A percentile compares a stretch with the other conserved stretches of the same genome.
phyloP scores from a whole-genome alignment of 257 asterid genomes.

The Leptodermis oblonga region DNA sequence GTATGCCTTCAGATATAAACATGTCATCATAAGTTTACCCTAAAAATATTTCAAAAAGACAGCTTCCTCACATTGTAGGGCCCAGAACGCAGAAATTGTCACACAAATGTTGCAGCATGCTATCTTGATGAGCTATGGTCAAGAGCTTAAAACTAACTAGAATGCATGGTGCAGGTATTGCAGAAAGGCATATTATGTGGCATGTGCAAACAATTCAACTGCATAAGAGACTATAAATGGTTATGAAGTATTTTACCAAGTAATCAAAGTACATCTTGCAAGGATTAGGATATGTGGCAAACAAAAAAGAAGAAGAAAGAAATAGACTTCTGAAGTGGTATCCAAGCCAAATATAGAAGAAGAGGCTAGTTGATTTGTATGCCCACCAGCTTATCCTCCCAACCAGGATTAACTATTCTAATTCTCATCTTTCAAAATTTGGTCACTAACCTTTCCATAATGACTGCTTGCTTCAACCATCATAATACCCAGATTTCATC shows the following conservation, averaged over 20 bases:
- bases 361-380: too few relatives aligned
- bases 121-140: neutral
- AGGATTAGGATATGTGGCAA: neutral
- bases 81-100: neutral
- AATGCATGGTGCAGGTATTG: neutral
- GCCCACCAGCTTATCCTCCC: neutral
- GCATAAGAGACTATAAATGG: neutral
- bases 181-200: neutral
- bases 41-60: neutral
- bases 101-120: neutral
- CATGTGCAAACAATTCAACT: neutral
- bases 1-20: slow-evolving; percentile 1
- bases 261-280: neutral
- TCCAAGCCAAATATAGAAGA: neutral
- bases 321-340: neutral
- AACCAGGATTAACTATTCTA: neutral
- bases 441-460: neutral
- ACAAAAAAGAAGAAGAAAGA: too few relatives aligned
- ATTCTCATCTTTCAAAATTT: neutral
- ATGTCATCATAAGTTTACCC: too few relatives aligned
- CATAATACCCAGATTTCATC: too few relatives aligned
- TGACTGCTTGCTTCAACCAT: too few relatives aligned
- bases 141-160: neutral
- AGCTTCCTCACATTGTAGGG: neutral
- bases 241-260: neutral